These are phyloP conservation scores for Alternaria triticimaculans DNA, from an alignment of 2,329 filamentous ascomycete genomes.

Conservation along the genomic window DNA sequence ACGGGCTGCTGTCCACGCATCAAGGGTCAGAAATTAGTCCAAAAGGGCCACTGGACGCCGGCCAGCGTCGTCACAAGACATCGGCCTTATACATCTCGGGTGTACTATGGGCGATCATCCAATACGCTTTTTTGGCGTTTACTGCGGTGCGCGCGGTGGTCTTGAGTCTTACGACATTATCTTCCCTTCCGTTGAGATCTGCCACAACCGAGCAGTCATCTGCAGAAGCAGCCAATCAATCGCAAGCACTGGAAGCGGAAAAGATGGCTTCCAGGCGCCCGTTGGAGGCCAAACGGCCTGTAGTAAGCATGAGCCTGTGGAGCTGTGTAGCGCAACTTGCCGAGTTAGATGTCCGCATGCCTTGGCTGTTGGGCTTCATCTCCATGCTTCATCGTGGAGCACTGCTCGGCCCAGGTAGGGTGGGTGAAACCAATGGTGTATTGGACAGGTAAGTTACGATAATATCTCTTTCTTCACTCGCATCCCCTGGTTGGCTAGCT, in stretches of 20 bases:
- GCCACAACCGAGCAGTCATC: slow-evolving; percentile 40
- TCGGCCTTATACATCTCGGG: slow-evolving; percentile 28
- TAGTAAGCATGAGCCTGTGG: slow-evolving; percentile 81
- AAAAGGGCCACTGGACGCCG: slow-evolving; percentile 23
- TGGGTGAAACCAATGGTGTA: slow-evolving; percentile 76
- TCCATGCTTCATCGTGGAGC: slow-evolving; percentile 78
- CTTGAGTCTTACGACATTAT: slow-evolving; percentile 69
- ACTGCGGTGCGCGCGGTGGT: slow-evolving; percentile 71
- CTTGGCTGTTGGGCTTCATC: slow-evolving; percentile 81
- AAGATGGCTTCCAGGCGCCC: slow-evolving; percentile 43
- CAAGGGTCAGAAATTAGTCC: slow-evolving; percentile 36
- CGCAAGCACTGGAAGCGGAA: slow-evolving; percentile 31
- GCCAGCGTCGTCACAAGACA: slow-evolving; percentile 21
- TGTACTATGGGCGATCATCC: slow-evolving; percentile 64
- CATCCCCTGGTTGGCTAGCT: slow-evolving; percentile 43
- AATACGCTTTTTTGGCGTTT: slow-evolving; percentile 59
- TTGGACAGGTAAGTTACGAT: slow-evolving; percentile 83
- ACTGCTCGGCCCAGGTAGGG: slow-evolving; percentile 74
- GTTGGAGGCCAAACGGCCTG: slow-evolving; percentile 61
- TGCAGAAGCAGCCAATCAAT: slow-evolving; percentile 40
- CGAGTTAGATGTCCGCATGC: slow-evolving; percentile 81
- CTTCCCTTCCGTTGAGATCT: slow-evolving; percentile 67
- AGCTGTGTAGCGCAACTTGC: slow-evolving; percentile 74
- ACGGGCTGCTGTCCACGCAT: slow-evolving; percentile 58
- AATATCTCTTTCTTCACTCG: slow-evolving; percentile 35